Evolutionary conservation across 1,284 basidiomycete genomes (phyloP).

Genomic region (Takashimella tepidaria): DNA sequence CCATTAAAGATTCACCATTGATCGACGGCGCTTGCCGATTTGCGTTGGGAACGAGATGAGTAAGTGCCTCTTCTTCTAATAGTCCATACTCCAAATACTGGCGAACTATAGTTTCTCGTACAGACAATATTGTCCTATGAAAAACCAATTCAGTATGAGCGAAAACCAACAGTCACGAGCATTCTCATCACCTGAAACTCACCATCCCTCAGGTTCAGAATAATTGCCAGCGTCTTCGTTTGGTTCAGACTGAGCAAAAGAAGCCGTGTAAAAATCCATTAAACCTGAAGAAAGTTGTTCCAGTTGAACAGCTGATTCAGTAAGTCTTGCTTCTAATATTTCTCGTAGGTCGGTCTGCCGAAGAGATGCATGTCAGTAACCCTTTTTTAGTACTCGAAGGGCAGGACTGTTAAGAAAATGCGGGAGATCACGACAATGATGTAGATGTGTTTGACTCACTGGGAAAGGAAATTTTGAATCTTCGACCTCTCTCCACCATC

Average conservation of each 20-base stretch:
- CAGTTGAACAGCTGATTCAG: background rate
- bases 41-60: slow-evolving; percentile 15
- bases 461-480: slow-evolving; percentile 29
- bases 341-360: background rate
- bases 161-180: background rate
- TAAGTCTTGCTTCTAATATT: background rate
- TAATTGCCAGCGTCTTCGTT: slow-evolving; percentile 34
- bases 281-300: background rate
- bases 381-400: too few species aligned
- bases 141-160: background rate
- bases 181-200: slow-evolving; percentile 1
- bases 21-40: slow-evolving; percentile 3
- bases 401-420: background rate
- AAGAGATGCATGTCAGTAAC: too few species aligned
- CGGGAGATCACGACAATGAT: background rate
- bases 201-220: slow-evolving; percentile 36
- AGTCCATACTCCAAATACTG: slow-evolving; percentile 25
- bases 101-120: slow-evolving; percentile 27
- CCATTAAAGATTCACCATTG: slow-evolving; percentile 24
- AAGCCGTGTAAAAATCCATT: slow-evolving; percentile 9
- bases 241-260: slow-evolving; percentile 17
- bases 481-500: slow-evolving; percentile 35
- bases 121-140: slow-evolving; percentile 22
- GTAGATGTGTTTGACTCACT: too few species aligned
- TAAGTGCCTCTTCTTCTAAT: slow-evolving; percentile 18